These are phyloP conservation scores for Boehmeria nivea DNA, from an alignment of 306 rosid genomes.

Conservation along the genomic window DNA sequence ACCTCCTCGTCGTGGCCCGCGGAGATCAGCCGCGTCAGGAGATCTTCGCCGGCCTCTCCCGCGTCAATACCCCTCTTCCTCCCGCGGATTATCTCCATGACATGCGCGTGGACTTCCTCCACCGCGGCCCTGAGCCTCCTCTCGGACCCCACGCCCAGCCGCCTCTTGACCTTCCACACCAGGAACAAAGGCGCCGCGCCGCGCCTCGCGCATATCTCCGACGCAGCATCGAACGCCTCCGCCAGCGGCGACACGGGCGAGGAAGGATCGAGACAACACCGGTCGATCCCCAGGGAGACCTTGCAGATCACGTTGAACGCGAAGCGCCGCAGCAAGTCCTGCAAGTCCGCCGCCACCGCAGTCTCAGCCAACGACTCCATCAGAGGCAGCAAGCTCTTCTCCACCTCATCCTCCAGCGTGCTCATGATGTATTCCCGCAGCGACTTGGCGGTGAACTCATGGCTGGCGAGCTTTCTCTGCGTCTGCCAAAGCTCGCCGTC, in stretches of 20 bases:
- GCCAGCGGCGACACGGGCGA: constrained; percentile 33
- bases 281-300: constrained; percentile 43
- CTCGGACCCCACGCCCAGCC: constrained; percentile 76
- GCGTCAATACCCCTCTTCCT: constrained; percentile 30
- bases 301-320: constrained; percentile 63
- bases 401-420: constrained; percentile 48
- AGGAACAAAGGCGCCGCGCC: constrained; percentile 64
- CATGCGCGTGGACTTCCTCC: constrained; percentile 42
- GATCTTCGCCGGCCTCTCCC: constrained; percentile 39
- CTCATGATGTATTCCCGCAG: constrained; percentile 34
- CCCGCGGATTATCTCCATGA: constrained; percentile 41
- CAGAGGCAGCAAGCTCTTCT: constrained; percentile 38
- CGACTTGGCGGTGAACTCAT: constrained; percentile 60
- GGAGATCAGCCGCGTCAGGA: constrained; percentile 49
- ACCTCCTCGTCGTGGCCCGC: constrained; percentile 53
- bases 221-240: constrained; percentile 61
- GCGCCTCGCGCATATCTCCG: constrained; percentile 61
- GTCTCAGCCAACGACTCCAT: constrained; percentile 33
- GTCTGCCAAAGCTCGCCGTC: constrained; percentile 67
- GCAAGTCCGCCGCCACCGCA: constrained; percentile 45
- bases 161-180: constrained; percentile 70
- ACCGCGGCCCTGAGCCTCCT: constrained; percentile 45
- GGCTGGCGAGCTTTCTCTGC: constrained; percentile 65
- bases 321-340: constrained; percentile 61
- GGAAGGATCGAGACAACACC: constrained; percentile 51